Evolutionary conservation across 306 rosid species (phyloP).

Genomic region (Boehmeria nivea): DNA sequence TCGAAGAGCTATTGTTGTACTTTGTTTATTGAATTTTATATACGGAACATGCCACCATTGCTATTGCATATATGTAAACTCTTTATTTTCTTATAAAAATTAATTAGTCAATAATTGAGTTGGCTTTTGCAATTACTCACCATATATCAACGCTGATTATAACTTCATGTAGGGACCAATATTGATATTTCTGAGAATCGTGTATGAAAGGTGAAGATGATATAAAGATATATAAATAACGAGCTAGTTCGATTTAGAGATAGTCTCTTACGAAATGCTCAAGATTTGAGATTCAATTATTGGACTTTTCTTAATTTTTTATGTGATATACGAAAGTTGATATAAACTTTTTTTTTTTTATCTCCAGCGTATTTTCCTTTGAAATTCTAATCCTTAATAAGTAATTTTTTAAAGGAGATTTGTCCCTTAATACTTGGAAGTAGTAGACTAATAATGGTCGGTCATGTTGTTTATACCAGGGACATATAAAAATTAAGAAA

Average conservation of each 20-base stretch:
- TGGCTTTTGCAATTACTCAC: neutral
- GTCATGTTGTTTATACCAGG: too few species aligned
- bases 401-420: neutral
- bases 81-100: neutral
- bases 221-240: neutral
- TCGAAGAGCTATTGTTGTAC: too few species aligned
- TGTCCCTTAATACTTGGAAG: slow-evolving; percentile 5
- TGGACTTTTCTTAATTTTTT: neutral
- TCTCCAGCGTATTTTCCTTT: neutral
- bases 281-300: slow-evolving; percentile 10
- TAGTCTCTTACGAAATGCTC: neutral
- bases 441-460: neutral
- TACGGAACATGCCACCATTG: neutral
- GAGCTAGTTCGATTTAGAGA: neutral
- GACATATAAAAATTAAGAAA: neutral
- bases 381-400: neutral
- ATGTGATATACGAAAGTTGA: too few species aligned
- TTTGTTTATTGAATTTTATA: too few species aligned
- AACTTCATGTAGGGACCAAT: neutral
- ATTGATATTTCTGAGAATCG: neutral
- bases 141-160: too few species aligned
- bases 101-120: too few species aligned
- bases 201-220: neutral
- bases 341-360: too few species aligned
- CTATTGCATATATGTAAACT: neutral